These are phyloP conservation scores for Paecilomyces variotii DNA, from an alignment of 2,329 filamentous ascomycete species.

Conservation along the genomic window DNA sequence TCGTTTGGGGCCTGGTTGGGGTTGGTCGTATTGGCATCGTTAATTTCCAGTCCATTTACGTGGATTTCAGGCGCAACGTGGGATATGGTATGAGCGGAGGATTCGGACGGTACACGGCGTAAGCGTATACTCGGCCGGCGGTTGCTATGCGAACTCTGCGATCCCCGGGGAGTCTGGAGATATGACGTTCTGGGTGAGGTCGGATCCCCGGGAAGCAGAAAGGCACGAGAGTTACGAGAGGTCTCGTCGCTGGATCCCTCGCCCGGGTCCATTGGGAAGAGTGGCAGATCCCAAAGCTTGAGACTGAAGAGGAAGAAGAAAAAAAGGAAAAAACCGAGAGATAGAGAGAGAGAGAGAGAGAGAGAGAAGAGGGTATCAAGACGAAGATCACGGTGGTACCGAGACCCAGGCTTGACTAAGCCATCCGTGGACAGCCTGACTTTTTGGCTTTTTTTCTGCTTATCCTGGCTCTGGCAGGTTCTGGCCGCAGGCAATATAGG, in stretches of 20 bases:
- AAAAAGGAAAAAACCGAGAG: not conserved
- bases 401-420: not conserved
- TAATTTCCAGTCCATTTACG: slow-evolving; percentile 7
- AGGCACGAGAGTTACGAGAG: not conserved
- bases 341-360: not conserved
- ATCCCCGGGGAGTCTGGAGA: not conserved
- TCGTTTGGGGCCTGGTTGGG: not conserved
- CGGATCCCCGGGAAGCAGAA: not conserved
- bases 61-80: not conserved
- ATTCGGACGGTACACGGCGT: slow-evolving; percentile 9
- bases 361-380: not conserved
- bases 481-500: not conserved
- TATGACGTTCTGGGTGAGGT: not conserved
- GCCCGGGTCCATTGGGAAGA: not conserved
- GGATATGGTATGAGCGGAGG: not conserved
- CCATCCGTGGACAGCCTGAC: not conserved
- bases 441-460: not conserved
- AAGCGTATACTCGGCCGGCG: slow-evolving; percentile 12
- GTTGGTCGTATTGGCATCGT: not conserved
- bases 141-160: not conserved
- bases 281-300: not conserved
- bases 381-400: not conserved
- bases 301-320: not conserved
- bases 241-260: not conserved
- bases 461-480: not conserved